These are phyloP conservation scores for Davidsoniella neocaledoniae DNA, from an alignment of 2,329 filamentous ascomycete species.

Conservation along the genomic window DNA sequence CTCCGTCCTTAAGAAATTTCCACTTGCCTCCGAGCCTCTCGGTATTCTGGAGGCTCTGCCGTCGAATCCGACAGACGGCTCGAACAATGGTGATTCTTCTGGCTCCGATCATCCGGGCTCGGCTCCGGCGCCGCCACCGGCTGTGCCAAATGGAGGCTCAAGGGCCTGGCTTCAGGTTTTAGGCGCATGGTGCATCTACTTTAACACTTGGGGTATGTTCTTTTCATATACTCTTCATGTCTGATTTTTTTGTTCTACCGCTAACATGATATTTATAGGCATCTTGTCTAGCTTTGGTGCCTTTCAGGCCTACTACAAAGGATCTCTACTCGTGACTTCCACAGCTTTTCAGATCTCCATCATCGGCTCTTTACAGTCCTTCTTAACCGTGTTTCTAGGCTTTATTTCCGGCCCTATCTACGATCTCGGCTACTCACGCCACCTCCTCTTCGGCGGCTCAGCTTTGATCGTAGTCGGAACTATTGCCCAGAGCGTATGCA, in stretches of 20 bases:
- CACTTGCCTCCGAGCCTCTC: not conserved
- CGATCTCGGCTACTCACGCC: constrained; percentile 23
- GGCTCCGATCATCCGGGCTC: not conserved
- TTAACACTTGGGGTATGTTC: constrained; percentile 20
- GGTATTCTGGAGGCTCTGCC: not conserved
- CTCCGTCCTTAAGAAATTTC: not conserved
- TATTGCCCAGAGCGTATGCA: constrained; percentile 22
- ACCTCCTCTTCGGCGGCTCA: constrained; percentile 19
- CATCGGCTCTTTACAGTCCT: constrained; percentile 23
- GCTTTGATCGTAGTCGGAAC: constrained; percentile 23
- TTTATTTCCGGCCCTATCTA: constrained; percentile 23
- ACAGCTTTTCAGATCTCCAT: constrained; percentile 20
- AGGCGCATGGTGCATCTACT: constrained; percentile 20
- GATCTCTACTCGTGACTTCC: constrained; percentile 15
- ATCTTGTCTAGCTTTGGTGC: constrained; percentile 20
- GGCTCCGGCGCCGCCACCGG: too few species aligned
- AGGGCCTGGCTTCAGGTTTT: constrained; percentile 23
- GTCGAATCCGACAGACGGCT: not conserved
- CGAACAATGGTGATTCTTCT: not conserved
- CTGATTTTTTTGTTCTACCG: not conserved
- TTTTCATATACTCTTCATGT: not conserved
- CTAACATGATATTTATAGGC: not conserved
- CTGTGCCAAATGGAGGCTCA: constrained; percentile 18
- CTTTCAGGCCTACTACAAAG: constrained; percentile 22
- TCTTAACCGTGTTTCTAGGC: constrained; percentile 22